Evolutionary conservation across 2,329 filamentous ascomycete genomes (phyloP).

Genomic region (Sphaerulina vaccinii): DNA sequence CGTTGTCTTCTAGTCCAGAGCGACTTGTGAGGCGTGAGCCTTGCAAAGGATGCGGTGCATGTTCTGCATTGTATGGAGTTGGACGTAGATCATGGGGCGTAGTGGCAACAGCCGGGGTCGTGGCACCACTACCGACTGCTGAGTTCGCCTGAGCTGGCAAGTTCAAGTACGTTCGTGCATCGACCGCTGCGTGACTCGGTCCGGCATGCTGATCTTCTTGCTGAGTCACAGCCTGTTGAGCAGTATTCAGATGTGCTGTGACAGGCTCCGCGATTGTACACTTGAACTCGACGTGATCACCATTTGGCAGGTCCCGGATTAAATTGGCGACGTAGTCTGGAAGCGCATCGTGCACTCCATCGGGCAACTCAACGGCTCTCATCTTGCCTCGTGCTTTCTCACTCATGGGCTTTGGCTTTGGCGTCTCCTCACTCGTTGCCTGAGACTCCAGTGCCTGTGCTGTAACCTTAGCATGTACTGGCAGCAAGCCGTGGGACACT

Average conservation of each 20-base stretch:
- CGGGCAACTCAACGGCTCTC: background rate
- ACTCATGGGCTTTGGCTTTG: background rate
- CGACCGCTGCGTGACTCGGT: too few species aligned
- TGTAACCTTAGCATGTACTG: too few species aligned
- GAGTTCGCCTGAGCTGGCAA: too few species aligned
- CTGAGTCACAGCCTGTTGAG: too few species aligned
- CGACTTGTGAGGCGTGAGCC: constrained; percentile 14
- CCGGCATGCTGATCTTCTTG: too few species aligned
- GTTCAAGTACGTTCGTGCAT: background rate
- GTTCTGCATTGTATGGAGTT: background rate
- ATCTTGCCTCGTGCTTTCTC: background rate
- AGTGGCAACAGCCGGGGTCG: background rate
- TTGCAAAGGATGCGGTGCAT: constrained; percentile 10
- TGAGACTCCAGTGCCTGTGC: too few species aligned
- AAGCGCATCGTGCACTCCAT: background rate
- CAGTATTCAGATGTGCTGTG: too few species aligned
- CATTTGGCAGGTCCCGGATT: background rate
- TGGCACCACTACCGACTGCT: background rate
- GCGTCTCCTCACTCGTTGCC: too few species aligned
- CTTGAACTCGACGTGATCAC: too few species aligned
- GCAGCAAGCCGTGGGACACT: too few species aligned
- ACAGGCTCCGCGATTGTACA: too few species aligned
- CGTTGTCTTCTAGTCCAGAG: constrained; percentile 9
- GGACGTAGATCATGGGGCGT: constrained; percentile 7
- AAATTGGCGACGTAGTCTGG: too few species aligned